These are phyloP conservation scores for Colletotrichum horii DNA, from an alignment of 2,329 filamentous ascomycete genomes.

Conservation along the genomic window DNA sequence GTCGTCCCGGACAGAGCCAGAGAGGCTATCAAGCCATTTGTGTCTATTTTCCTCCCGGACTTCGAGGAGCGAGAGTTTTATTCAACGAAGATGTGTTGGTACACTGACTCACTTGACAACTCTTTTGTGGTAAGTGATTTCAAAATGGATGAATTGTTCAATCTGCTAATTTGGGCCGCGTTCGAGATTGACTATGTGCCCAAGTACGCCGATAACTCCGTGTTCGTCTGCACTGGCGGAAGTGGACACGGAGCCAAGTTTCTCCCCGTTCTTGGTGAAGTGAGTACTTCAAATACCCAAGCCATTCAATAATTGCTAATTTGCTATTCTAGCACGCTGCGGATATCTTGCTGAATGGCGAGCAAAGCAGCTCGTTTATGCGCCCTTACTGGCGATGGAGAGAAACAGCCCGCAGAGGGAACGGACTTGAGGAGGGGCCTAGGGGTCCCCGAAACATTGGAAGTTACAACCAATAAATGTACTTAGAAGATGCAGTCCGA, in stretches of 20 bases:
- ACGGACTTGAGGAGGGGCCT: constrained; percentile 35
- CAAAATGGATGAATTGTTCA: too few relatives aligned
- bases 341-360: constrained; percentile 31
- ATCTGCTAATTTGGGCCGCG: background rate
- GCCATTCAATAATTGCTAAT: background rate
- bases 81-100: constrained; percentile 62
- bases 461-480: background rate
- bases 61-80: constrained; percentile 34
- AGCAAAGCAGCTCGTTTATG: constrained; percentile 32
- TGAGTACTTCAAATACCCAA: background rate
- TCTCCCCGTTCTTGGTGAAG: constrained; percentile 37
- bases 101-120: constrained; percentile 60
- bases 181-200: constrained; percentile 37
- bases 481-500: background rate
- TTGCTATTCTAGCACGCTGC: constrained; percentile 30
- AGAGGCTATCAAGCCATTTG: constrained; percentile 33
- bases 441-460: constrained; percentile 27
- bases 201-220: constrained; percentile 28
- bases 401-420: constrained; percentile 26
- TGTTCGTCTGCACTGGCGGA: constrained; percentile 39
- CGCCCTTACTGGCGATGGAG: constrained; percentile 35
- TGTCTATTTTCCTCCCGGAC: constrained; percentile 47
- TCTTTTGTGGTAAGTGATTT: constrained; percentile 44
- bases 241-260: constrained; percentile 42
- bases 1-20: constrained; percentile 25